A percentile compares a stretch with the other conserved stretches of the same genome.
Conservation (phyloP, 306 rosid species). For the Hippophae tibetana region DNA sequence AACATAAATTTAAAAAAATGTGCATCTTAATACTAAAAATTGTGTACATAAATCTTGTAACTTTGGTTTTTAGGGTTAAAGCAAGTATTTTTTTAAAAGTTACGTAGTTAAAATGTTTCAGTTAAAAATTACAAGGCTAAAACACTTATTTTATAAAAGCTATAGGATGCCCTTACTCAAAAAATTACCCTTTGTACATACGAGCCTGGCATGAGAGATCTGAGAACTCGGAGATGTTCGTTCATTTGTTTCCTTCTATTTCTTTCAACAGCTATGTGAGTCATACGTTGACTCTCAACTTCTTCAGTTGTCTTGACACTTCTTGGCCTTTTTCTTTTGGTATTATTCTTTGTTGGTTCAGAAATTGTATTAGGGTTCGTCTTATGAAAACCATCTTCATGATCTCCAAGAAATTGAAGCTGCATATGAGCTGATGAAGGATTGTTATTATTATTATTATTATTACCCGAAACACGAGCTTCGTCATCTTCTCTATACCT, state of each 20-base stretch:
- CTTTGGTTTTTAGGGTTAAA: too few species aligned
- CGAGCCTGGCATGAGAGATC: slow-evolving; percentile 92
- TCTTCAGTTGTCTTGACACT: slow-evolving; percentile 67
- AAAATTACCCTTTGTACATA: slow-evolving; percentile 69
- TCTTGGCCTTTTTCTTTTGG: slow-evolving; percentile 65
- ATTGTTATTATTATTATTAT: not conserved
- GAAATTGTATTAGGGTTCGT: slow-evolving; percentile 15
- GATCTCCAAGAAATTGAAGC: slow-evolving; percentile 23
- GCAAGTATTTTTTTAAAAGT: too few species aligned
- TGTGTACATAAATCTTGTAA: too few species aligned
- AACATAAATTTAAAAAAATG: too few species aligned
- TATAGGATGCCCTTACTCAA: not conserved
- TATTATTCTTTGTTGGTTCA: slow-evolving; percentile 27
- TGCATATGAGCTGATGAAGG: slow-evolving; percentile 27
- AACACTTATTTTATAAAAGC: not conserved
- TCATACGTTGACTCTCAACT: slow-evolving; percentile 88
- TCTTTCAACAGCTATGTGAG: slow-evolving; percentile 82
- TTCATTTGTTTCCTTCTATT: slow-evolving; percentile 87
- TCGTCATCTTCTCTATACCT: slow-evolving; percentile 25
- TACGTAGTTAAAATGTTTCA: not conserved
- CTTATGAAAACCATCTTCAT: slow-evolving; percentile 11
- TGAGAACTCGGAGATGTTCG: slow-evolving; percentile 81
- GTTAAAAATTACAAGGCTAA: too few species aligned
- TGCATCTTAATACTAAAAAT: too few species aligned
- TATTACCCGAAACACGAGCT: slow-evolving; percentile 25